Percentiles rank a stretch among this genome's conserved stretches.
These are phyloP conservation scores for Planoprotostelium fungivorum DNA, from an alignment of 78 protist genomes.

Conservation along the genomic window DNA sequence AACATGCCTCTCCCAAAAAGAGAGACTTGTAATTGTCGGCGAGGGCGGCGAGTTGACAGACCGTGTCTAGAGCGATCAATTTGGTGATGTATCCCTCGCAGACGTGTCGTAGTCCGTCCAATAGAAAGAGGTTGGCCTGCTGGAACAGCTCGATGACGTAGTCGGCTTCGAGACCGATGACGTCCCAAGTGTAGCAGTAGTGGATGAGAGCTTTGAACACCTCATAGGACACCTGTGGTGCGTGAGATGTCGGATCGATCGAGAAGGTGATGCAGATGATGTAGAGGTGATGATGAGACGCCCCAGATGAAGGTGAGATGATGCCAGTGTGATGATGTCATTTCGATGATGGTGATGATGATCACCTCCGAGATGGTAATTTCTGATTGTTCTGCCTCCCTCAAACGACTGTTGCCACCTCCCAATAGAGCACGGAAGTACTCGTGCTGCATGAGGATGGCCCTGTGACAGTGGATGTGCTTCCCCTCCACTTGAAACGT, in stretches of 20 bases:
- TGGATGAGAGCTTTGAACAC: neutral
- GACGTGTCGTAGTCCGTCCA: neutral
- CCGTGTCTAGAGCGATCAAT: neutral
- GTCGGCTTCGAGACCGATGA: neutral
- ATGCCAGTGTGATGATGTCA: neutral
- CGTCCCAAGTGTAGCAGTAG: neutral
- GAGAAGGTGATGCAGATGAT: no score
- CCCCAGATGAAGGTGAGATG: no score
- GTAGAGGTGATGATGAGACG: no score
- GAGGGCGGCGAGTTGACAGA: neutral
- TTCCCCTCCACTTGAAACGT: neutral
- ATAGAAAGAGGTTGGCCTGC: neutral
- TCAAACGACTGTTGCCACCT: neutral
- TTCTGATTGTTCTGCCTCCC: neutral
- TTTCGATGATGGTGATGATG: neutral
- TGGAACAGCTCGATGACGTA: neutral
- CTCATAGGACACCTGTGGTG: neutral
- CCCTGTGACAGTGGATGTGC: neutral
- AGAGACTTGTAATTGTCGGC: neutral
- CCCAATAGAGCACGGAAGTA: neutral
- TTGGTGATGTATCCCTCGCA: neutral
- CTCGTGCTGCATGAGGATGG: neutral
- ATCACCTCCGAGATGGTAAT: neutral
- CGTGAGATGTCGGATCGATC: no score
- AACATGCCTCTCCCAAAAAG: neutral